Base-by-base conservation (phyloP, 169 alveolate species). In the Condylostoma magnum region DNA sequence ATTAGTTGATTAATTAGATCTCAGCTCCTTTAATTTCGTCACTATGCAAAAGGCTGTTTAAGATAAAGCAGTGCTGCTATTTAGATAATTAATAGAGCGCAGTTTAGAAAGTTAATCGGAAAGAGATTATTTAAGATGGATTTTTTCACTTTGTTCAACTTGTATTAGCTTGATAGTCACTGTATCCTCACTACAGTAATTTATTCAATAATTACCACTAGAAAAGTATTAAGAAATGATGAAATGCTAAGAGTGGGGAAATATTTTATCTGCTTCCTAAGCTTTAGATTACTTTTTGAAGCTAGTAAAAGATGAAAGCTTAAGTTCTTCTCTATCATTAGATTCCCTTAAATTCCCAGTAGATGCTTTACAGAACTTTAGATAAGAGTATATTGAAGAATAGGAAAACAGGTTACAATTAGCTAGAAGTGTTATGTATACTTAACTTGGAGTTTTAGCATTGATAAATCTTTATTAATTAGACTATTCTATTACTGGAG, bases 201-300 rank as follows among this genome's bases (percentile, higher is more conserved):
- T 43, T 28, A 8, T 63, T 27, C 22, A 27, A 25, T 28, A 22
- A 20, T 18, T 63, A 25, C 22, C 37, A 0, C 41, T 15, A 2
- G 27, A 37, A 20, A 57, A 63, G 44, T 63, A 43, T n/a, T 18
- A 25, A 15, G 73, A 63, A 18, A 22, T 63, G 10, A 63, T 63
- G 60, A 37, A 43, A n/a, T n/a, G 18, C 31, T 15, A 43, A 18
- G 73, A 63, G 20, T 63, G 73, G 73, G 73, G 73, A 4, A 54
- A 63, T 18, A 12, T 63, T n/a, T 20, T 44, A 20, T 37, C 57
- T 22, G 33, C 33, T 18, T 43, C 27, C 60, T 46, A 22, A 43
- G 15, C 34, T 12, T 20, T 63, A 1, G 73, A 63, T 44, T 12
- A 43, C 38, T 63, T 38, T 25, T 43, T 63, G 33, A 63, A 63